A percentile compares a stretch with the other conserved stretches of the same genome.
phyloP scores from a whole-genome alignment of 2,329 filamentous ascomycete genomes.

The Xylaria sp. region DNA sequence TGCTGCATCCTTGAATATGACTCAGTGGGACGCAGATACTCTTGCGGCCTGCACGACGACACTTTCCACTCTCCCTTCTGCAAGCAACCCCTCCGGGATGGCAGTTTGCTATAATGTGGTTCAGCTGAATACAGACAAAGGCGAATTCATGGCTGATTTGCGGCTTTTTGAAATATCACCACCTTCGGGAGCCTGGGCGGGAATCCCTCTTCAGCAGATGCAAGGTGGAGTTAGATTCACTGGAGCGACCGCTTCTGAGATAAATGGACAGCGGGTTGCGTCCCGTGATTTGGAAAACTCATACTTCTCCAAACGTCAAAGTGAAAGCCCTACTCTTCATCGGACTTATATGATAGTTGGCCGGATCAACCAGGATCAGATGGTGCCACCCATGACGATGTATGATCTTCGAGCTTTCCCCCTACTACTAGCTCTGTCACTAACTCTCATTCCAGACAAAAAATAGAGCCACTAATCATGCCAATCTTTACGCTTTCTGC shows the following conservation, averaged over 20 bases:
- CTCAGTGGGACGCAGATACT: conserved; percentile 66
- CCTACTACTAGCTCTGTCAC: not conserved
- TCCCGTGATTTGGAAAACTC: not conserved
- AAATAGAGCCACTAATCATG: conserved; percentile 71
- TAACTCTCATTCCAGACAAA: conserved; percentile 54
- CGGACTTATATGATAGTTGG: conserved; percentile 76
- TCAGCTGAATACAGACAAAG: conserved; percentile 71
- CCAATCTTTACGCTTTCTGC: conserved; percentile 74
- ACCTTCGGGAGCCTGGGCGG: conserved; percentile 63
- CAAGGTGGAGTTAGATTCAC: conserved; percentile 64
- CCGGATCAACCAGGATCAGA: conserved; percentile 67
- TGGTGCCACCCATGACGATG: conserved; percentile 68
- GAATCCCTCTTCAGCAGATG: conserved; percentile 62
- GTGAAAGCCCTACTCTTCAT: conserved; percentile 55
- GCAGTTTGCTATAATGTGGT: conserved; percentile 86
- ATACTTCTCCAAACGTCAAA: conserved; percentile 37
- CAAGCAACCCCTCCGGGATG: conserved; percentile 78
- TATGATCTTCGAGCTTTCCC: conserved; percentile 54
- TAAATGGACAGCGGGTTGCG: conserved; percentile 24
- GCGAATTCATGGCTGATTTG: conserved; percentile 80
- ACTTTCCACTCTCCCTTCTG: conserved; percentile 64
- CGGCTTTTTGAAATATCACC: conserved; percentile 76
- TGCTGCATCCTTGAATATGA: conserved; percentile 58
- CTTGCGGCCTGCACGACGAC: conserved; percentile 67
- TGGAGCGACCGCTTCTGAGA: conserved; percentile 61